phyloP scores from a whole-genome alignment of 1,284 basidiomycete genomes.

The Ceratobasidium sp. region DNA sequence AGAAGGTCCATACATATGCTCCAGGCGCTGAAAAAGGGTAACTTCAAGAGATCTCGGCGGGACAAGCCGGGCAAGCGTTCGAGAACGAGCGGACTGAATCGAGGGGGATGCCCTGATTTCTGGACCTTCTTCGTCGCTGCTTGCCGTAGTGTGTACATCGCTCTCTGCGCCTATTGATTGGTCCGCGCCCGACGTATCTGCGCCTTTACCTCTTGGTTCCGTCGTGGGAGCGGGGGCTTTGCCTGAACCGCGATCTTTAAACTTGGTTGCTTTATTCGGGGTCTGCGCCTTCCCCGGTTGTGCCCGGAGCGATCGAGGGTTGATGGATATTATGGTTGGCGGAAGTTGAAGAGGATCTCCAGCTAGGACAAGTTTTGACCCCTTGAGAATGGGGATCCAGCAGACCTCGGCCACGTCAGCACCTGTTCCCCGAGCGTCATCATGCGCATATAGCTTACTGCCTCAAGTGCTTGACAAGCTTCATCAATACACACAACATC shows the following conservation, averaged over 20 bases:
- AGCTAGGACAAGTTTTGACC: conserved; percentile 88
- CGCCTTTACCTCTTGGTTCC: conserved; percentile 3
- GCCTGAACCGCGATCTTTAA: conserved; percentile 48
- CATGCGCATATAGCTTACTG: conserved; percentile 65
- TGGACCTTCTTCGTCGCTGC: conserved; percentile 28
- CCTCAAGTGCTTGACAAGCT: conserved; percentile 96
- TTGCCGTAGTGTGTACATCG: conserved; percentile 38
- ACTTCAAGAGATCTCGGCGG: conserved; percentile 85
- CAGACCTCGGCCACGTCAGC: conserved; percentile 75
- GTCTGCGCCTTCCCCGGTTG: conserved; percentile 1
- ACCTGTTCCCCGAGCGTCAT: conserved; percentile 30
- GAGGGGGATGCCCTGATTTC: conserved; percentile 5
- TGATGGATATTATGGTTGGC: conserved; percentile 85
- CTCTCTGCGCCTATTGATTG: conserved; percentile 37
- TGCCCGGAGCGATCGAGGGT: conserved; percentile 50
- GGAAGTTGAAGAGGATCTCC: conserved; percentile 94
- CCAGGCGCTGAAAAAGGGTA: conserved; percentile 92
- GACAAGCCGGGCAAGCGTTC: conserved; percentile 57
- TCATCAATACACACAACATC: conserved; percentile 97
- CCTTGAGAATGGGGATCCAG: conserved; percentile 95
- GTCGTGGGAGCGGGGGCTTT: background rate
- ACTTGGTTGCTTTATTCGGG: conserved; percentile 46
- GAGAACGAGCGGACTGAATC: conserved; percentile 1
- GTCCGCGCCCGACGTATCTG: background rate
- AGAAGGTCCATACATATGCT: conserved; percentile 84